These are phyloP conservation scores for Curvularia lunata DNA, from an alignment of 2,329 filamentous ascomycete genomes.

Conservation along the genomic window DNA sequence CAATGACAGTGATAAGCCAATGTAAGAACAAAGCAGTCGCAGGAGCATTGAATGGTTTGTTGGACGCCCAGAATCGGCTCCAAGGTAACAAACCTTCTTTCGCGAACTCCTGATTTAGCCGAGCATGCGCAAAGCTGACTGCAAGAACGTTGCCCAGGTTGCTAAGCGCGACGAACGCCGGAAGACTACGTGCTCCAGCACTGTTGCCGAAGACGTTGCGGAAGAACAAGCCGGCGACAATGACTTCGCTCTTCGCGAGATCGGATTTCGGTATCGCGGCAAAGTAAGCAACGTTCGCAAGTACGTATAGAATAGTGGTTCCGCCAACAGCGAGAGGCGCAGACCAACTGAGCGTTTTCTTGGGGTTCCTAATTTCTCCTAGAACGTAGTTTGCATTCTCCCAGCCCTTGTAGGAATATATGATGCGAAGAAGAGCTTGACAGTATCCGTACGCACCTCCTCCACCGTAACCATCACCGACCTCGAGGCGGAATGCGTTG, in stretches of 20 bases:
- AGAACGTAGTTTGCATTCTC: constrained; percentile 64
- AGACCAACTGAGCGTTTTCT: constrained; percentile 61
- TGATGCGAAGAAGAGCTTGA: constrained; percentile 63
- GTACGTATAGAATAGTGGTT: constrained; percentile 66
- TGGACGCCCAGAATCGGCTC: constrained; percentile 71
- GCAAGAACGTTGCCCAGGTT: constrained; percentile 68
- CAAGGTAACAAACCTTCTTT: constrained; percentile 73
- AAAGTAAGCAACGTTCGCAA: constrained; percentile 71
- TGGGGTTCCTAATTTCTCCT: constrained; percentile 63
- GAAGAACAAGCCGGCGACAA: constrained; percentile 68
- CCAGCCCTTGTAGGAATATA: constrained; percentile 67
- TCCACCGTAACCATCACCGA: constrained; percentile 43
- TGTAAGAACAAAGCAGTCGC: constrained; percentile 63
- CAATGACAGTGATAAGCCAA: constrained; percentile 68
- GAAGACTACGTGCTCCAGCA: constrained; percentile 53
- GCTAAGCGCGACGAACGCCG: constrained; percentile 65
- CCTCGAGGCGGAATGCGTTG: constrained; percentile 60
- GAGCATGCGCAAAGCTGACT: constrained; percentile 65
- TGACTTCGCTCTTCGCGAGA: constrained; percentile 63
- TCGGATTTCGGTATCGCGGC: constrained; percentile 66
- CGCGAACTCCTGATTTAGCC: constrained; percentile 69
- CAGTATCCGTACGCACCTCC: constrained; percentile 55
- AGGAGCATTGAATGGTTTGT: constrained; percentile 70
- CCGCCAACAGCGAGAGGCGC: constrained; percentile 65
- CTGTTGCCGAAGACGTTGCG: constrained; percentile 65